Percentiles rank a stretch among this genome's conserved stretches.
Evolutionary conservation across 257 asterid species (phyloP).

Genomic region (Plantago elongata): DNA sequence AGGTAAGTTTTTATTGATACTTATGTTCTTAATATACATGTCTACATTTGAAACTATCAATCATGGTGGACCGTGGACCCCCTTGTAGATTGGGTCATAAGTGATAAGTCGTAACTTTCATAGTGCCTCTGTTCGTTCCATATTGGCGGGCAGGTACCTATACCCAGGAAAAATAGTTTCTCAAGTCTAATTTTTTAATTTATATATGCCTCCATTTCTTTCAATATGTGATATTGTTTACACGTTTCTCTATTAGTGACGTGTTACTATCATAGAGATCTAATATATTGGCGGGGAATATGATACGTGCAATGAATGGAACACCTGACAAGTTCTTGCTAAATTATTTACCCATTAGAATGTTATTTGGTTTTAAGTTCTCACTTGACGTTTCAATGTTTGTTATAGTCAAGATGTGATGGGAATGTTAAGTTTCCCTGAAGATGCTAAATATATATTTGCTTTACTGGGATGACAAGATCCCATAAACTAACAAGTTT

Average conservation of each 20-base stretch:
- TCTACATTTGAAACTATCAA: conserved; percentile 1
- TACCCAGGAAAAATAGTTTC: neutral
- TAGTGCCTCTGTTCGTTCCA: neutral
- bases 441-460: neutral
- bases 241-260: neutral
- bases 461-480: neutral
- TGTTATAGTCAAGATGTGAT: neutral
- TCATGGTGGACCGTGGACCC: neutral
- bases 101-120: neutral
- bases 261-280: neutral
- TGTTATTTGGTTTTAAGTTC: neutral
- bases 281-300: neutral
- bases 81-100: neutral
- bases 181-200: neutral
- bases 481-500: no score
- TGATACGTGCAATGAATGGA: neutral
- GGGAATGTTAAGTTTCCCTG: no score
- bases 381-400: neutral
- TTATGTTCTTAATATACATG: neutral
- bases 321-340: neutral
- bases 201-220: no score
- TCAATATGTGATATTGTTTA: neutral
- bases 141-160: neutral
- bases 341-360: neutral
- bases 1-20: conserved; percentile 43